Evolutionary conservation across 108 stramenopile genomes (phyloP), one percentile per base, ranked within the genome.

Genomic region (Skeletonema costatum): DNA sequence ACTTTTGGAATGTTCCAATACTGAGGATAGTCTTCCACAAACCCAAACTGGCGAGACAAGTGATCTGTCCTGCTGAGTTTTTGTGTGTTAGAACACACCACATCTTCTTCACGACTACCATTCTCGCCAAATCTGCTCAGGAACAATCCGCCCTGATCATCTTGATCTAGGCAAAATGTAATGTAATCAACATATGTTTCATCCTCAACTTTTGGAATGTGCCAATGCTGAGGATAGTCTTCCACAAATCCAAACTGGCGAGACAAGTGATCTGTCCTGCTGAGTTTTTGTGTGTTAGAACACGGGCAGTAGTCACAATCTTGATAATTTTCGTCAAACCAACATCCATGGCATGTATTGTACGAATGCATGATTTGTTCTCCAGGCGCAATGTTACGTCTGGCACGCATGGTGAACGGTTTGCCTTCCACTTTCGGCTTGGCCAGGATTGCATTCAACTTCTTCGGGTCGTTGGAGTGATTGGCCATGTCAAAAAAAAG

Each of bases 401-500:
- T 68, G 30, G 78, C 46, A 2, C 67, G 60, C 5, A 80, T 56
- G 11, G 62, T 29, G 13, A 80, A 80, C 14, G 71, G 67, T 42
- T 73, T 51, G 5, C 78, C 78, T 14, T 38, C 36, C 21, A 19
- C 39, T 16, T 70, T 17, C 0, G 78, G 71, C 29, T 68, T 80
- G 21, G 21, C 6, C 36, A 60, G 19, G 7, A 76, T 74, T 17
- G 80, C 71, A 32, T 81, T 81, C 10, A 81, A 41, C 21, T 81
- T 81, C 59, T 76, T 68, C 9, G 69, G 75, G 33, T 81, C 80
- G 31, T 81, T 81, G 59, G 72, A 73, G 32, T 81, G 80, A 61
- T 81, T 81, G 75, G 36, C 33, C 80, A 81, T 81, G 35, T 81
- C 80, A 21, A 71, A 81, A 56, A 56, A 81, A 81, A 7, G 80